A percentile compares a stretch with the other conserved stretches of the same genome.
Conservation (phyloP, 78 protist species). For the Dictyostelium discoideum region dicty_2.7 NC_007088.5:3814501-3815000, state of each 20-base stretch:
- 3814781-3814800: no score
- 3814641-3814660: no score
- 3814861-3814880: constrained; percentile 87
- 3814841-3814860: constrained; percentile 95
- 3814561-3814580: no score
- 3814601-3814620: no score
- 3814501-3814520: constrained; percentile 9
- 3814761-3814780: no score
- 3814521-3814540: not conserved
- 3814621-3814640: no score
- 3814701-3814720: no score
- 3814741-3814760: no score
- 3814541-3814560: not conserved
- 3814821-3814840: constrained; percentile 89
- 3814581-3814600: no score
- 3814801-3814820: not conserved
- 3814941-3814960: constrained; percentile 95
- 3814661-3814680: no score
- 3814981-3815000: constrained; percentile 14
- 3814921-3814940: constrained; percentile 94
- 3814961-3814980: constrained; percentile 89
- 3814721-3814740: no score
- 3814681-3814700: no score
- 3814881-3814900: constrained; percentile 34
- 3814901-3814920: constrained; percentile 86